These are phyloP conservation scores for Paecilomyces dactylethromorphus DNA, from an alignment of 2,329 filamentous ascomycete species.

Conservation along the genomic window DNA sequence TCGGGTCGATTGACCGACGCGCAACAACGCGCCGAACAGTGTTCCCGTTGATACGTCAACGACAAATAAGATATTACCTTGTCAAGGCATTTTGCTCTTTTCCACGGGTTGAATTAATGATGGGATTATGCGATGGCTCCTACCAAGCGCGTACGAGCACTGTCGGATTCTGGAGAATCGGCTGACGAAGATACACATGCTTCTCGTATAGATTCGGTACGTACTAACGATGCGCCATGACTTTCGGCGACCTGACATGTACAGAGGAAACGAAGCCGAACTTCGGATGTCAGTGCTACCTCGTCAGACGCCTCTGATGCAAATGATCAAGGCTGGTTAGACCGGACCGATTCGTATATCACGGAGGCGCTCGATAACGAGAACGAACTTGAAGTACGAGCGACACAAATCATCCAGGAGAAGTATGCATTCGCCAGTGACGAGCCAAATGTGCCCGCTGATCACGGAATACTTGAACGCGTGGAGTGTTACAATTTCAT, in stretches of 20 bases:
- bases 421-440: slow-evolving; percentile 42
- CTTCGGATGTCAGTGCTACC: slow-evolving; percentile 18
- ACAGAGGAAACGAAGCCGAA: slow-evolving; percentile 38
- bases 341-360: slow-evolving; percentile 7
- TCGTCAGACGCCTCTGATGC: slow-evolving; percentile 9
- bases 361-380: slow-evolving; percentile 25
- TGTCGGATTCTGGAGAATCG: slow-evolving; percentile 21
- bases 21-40: slow-evolving; percentile 7
- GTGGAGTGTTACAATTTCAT: slow-evolving; percentile 91
- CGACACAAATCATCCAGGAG: slow-evolving; percentile 56
- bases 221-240: slow-evolving; percentile 6
- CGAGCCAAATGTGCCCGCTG: slow-evolving; percentile 66
- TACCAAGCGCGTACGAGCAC: slow-evolving; percentile 32
- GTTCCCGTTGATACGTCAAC: not conserved
- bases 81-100: not conserved
- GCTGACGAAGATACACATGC: slow-evolving; percentile 22
- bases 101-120: not conserved
- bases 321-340: slow-evolving; percentile 16
- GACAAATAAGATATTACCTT: not conserved
- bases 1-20: slow-evolving; percentile 2
- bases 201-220: slow-evolving; percentile 24
- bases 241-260: not conserved
- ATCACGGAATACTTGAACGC: slow-evolving; percentile 80
- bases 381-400: slow-evolving; percentile 48
- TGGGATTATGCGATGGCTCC: slow-evolving; percentile 30